These are phyloP conservation scores for Russula sp. DNA, from an alignment of 768 basidiomycete species.

Conservation along the genomic window DNA sequence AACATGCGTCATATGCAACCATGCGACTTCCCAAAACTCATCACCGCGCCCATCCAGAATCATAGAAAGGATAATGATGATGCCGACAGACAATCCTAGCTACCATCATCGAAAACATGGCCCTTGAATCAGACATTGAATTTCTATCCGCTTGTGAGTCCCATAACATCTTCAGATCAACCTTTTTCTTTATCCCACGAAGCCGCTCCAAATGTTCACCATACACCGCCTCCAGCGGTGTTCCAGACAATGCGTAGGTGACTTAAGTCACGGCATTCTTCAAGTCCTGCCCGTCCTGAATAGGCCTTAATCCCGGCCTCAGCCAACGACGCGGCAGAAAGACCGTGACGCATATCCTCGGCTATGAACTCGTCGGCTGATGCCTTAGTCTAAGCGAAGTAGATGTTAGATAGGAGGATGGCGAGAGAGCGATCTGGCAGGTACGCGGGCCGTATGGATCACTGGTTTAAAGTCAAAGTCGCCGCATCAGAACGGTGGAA, in stretches of 20 bases:
- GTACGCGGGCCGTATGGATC: no score
- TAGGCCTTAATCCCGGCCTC: slow-evolving; percentile 45
- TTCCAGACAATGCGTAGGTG: slow-evolving; percentile 58
- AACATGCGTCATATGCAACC: no score
- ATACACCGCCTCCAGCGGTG: slow-evolving; percentile 50
- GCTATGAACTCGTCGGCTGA: slow-evolving; percentile 37
- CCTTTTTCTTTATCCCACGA: slow-evolving; percentile 40
- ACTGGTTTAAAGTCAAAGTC: no score
- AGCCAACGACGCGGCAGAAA: slow-evolving; percentile 36
- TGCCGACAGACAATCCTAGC: no score
- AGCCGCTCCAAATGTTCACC: slow-evolving; percentile 47
- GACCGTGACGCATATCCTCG: not conserved
- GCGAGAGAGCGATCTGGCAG: slow-evolving; percentile 26
- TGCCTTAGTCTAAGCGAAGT: slow-evolving; percentile 44
- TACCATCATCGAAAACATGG: not conserved
- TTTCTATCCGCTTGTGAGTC: slow-evolving; percentile 65
- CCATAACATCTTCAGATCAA: slow-evolving; percentile 62
- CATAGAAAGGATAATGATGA: no score
- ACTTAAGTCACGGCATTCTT: slow-evolving; percentile 27
- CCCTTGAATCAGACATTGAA: not conserved
- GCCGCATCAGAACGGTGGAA: no score
- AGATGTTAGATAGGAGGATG: slow-evolving; percentile 20
- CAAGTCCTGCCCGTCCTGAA: slow-evolving; percentile 32
- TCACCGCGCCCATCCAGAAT: no score
- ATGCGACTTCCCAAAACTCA: no score